These are phyloP conservation scores for Vigna trinervia DNA, from an alignment of 306 rosid genomes.

Conservation along the genomic window DNA sequence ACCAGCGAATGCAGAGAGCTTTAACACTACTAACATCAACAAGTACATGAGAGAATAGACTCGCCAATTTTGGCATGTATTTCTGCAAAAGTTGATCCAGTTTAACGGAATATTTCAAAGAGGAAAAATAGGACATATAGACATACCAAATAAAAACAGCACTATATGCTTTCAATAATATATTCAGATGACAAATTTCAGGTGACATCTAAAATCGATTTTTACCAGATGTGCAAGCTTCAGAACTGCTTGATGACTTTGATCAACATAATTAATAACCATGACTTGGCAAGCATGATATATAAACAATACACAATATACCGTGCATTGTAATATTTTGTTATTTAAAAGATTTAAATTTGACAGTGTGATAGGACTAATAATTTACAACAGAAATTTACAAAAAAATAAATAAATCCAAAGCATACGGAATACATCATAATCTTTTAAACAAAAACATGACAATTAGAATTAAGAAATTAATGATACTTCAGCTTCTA, in stretches of 20 bases:
- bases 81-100: conserved; percentile 61
- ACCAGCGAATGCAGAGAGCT: conserved; percentile 92
- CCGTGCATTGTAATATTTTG: background rate
- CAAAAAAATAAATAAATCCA: background rate
- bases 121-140: conserved; percentile 6
- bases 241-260: background rate
- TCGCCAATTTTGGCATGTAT: conserved; percentile 94
- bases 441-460: conserved; percentile 5
- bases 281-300: background rate
- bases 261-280: conserved; percentile 13
- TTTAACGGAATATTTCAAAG: conserved; percentile 31
- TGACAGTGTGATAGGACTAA: background rate
- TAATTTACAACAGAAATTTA: conserved; percentile 7
- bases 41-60: conserved; percentile 88
- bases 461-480: background rate
- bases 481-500: conserved; percentile 10
- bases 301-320: background rate
- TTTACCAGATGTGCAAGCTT: conserved; percentile 20
- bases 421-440: conserved; percentile 1
- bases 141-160: conserved; percentile 24
- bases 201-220: background rate
- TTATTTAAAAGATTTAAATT: background rate
- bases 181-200: conserved; percentile 5
- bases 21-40: conserved; percentile 96
- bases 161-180: background rate